Evolutionary conservation across 148 eudicot genomes (phyloP), one percentile per base, ranked within the genome.

Genomic region (Bassia scoparia): DNA sequence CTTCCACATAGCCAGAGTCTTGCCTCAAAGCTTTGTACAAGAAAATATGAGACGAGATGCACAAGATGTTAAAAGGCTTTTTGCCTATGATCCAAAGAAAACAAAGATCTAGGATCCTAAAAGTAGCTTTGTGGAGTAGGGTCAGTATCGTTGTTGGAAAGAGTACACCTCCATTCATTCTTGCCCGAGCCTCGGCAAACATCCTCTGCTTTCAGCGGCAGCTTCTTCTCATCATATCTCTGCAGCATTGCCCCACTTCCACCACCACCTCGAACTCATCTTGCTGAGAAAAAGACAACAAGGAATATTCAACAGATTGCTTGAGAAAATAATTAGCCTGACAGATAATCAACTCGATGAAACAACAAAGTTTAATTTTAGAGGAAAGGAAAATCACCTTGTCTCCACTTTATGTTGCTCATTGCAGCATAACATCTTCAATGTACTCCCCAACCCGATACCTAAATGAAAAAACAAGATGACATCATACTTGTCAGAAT

Each of bases 151-250:
- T 80, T 83, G 79, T 80, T 83, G 93, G 79, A 35, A 77, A 68
- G 10, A 85, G 73, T 61, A 61, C 85, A 33, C 78, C 87, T 61
- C 97, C 97, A 46, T 92, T 92, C 99, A 96, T 96, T 78, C 96
- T 80, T 16, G 99, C 99, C 67, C 97, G 93, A 65, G 99, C 99
- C 78, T 96, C 99, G 0, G 96, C 99, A 85, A 96, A 96, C 99
- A 92, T 92, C 78, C 97, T 84, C 83, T 96, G 99, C 77, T 96
- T 81, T 92, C 99, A 0, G 97, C 99, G 20, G 88, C 84, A 37
- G 97, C 99, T 87, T 96, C 92, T 84, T 96, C 99, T 76, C 92
- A 97, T 0, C 89, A 88, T 97, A 96, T 92, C 82, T 86, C 92
- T 2, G 92, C 92, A 10, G 86, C 92, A 54, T 81, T 88, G 71